Evolutionary conservation across 2,329 filamentous ascomycete genomes (phyloP), one percentile per base, ranked within the genome.

Genomic region (Hypoxylon sp.): DNA sequence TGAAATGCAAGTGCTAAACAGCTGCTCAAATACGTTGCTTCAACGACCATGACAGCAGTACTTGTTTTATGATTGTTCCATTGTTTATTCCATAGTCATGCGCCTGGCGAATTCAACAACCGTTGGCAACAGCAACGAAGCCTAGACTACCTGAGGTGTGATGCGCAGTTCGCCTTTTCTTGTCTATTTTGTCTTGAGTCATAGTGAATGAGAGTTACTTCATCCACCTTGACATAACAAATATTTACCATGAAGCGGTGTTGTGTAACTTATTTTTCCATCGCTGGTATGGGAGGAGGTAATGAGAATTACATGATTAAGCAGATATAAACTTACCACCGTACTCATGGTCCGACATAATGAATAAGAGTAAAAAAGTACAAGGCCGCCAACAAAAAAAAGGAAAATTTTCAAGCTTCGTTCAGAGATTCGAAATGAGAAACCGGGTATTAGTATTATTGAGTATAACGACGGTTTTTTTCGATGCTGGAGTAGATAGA

Each of bases 321-420:
- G 21, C 2, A 37, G 29, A 29, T 36, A 29, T 19, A 51, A 27
- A 74, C 82, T 72, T 67, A 85, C 83, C 79, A 71, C 77, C 79
- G 73, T 86, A 83, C 68, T 87, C 84, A 69, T 85, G 80, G 64
- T 87, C 84, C 49, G 84, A 87, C 84, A 87, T 87, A 56, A 34
- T 73, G 65, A 42, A 43, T n/a, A 43, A n/a, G n/a, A n/a, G n/a
- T n/a, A n/a, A n/a, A n/a, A n/a, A n/a, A n/a, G n/a, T n/a, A n/a
- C n/a, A n/a, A n/a, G n/a, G n/a, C n/a, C n/a, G n/a, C n/a, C n/a
- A n/a, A n/a, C n/a, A n/a, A n/a, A n/a, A n/a, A n/a, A n/a, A n/a
- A n/a, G n/a, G n/a, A n/a, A n/a, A n/a, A n/a, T n/a, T n/a, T n/a
- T n/a, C n/a, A n/a, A n/a, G n/a, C n/a, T n/a, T n/a, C n/a, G n/a